A percentile compares a stretch with the other conserved stretches of the same genome.
phyloP scores from a whole-genome alignment of 2,329 filamentous ascomycete genomes.

The Neofusicoccum umdonicola region DNA sequence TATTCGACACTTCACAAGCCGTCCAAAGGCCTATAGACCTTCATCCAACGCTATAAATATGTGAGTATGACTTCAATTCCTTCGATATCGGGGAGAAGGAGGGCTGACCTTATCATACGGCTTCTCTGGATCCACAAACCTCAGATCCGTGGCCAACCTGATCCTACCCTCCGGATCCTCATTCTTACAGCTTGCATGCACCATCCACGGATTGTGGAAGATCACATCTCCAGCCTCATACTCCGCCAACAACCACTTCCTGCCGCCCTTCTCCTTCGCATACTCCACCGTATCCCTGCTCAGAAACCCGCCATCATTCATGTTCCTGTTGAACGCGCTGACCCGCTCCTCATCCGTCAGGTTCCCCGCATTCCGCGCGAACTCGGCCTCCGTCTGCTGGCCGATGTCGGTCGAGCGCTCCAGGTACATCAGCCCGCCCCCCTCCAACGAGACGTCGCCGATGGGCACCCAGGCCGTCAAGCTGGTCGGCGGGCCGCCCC shows the following conservation, averaged over 20 bases:
- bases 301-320: slow-evolving; percentile 18
- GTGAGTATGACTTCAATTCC: background rate
- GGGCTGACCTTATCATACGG: background rate
- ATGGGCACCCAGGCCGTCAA: slow-evolving; percentile 19
- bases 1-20: background rate
- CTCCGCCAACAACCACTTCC: background rate
- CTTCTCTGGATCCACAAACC: background rate
- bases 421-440: slow-evolving; percentile 18
- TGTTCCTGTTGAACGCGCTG: slow-evolving; percentile 18
- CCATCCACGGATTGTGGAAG: slow-evolving; percentile 14
- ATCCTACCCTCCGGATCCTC: slow-evolving; percentile 7
- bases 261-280: background rate
- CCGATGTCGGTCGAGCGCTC: slow-evolving; percentile 1
- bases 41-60: background rate
- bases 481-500: slow-evolving; percentile 13
- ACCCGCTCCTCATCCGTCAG: slow-evolving; percentile 15
- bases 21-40: background rate
- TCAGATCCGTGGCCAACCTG: background rate
- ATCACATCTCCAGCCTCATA: slow-evolving; percentile 18
- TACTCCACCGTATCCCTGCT: slow-evolving; percentile 1
- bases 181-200: slow-evolving; percentile 11
- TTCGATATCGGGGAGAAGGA: background rate
- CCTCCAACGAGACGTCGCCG: slow-evolving; percentile 9
- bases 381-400: slow-evolving; percentile 13
- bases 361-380: background rate